Base-by-base conservation (phyloP, 2,329 filamentous ascomycete species). In the Aciculosporium take region DNA sequence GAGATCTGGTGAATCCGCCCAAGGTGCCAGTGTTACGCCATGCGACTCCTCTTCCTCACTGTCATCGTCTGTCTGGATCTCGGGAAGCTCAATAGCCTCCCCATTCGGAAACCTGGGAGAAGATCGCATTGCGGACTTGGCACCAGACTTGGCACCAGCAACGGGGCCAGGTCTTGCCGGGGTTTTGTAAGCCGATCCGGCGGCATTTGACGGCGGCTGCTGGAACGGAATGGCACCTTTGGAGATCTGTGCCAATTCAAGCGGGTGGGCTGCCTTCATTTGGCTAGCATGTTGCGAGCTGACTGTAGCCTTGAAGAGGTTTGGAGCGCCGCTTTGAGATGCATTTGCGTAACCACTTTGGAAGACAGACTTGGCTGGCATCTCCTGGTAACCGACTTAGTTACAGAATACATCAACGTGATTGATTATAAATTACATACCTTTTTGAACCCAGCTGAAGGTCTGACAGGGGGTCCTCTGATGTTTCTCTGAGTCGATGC, bases 11-110 rank as follows among this genome's bases (percentile, higher is more conserved):
- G 85, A 85, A 55, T 94, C 82, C 4, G 86, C 87, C 91, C 91
- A 98, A 7, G 77, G 75, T 2, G 86, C 84, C 13, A 85, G 74
- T 41, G 54, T 56, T 24, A 62, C 54, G 1, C 56, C 54, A 20
- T 61, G 55, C 64, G 84, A 78, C 37, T 71, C 60, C 12, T 76
- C 75, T 5, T 89, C 83, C 37, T 89, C 83, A 45, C 94, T 85
- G 53, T 94, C 88, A 24, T 86, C 87, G 56, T 98, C 93, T 1
- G 91, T 96, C 48, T 87, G 79, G 51, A 98, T 96, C 51, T 98
- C 91, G 0, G 91, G 89, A 3, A 98, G 75, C 50, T 91, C 82
- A 53, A 98, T 95, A 39, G 74, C 76, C 45, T 98, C 91, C 46
- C 88, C 86, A 51, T 86, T 89, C 46, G 81, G 83, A 63, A 93